Percentiles rank a stretch among this genome's conserved stretches.
These are phyloP conservation scores for Ophiostoma quercus DNA, from an alignment of 2,329 filamentous ascomycete species.

Conservation along the genomic window DNA sequence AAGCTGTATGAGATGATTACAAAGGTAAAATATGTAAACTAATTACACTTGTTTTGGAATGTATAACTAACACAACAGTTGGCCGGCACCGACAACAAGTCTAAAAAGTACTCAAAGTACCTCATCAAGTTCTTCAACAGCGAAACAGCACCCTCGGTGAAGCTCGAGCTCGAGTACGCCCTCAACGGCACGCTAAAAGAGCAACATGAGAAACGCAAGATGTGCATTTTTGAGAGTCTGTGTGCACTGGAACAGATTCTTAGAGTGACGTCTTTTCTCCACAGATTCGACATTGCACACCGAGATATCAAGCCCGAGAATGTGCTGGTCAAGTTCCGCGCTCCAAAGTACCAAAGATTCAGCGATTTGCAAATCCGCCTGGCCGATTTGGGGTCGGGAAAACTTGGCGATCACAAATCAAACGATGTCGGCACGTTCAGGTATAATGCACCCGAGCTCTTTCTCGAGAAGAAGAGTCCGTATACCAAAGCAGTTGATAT, in stretches of 20 bases:
- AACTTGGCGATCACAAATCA: background rate
- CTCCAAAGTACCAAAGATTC: background rate
- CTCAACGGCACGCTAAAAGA: background rate
- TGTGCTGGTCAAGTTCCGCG: background rate
- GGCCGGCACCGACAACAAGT: background rate
- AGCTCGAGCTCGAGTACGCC: conserved; percentile 7
- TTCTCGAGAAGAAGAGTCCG: background rate
- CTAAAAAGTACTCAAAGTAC: background rate
- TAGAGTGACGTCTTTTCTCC: background rate
- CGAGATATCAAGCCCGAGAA: background rate
- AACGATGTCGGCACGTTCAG: background rate
- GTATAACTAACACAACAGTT: background rate
- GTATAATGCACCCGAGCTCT: background rate
- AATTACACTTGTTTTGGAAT: background rate
- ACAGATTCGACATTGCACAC: background rate
- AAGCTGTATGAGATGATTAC: background rate
- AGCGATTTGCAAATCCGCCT: background rate
- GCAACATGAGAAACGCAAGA: background rate
- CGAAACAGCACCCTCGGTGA: background rate
- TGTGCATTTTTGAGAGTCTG: background rate
- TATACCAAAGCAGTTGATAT: background rate
- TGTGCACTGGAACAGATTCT: background rate
- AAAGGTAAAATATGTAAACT: background rate
- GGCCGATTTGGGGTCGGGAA: background rate
- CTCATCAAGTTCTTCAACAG: background rate